Percentiles rank a stretch among this genome's conserved stretches.
Evolutionary conservation across 2,329 filamentous ascomycete species (phyloP).

Genomic region (Eutypella sp.): DNA sequence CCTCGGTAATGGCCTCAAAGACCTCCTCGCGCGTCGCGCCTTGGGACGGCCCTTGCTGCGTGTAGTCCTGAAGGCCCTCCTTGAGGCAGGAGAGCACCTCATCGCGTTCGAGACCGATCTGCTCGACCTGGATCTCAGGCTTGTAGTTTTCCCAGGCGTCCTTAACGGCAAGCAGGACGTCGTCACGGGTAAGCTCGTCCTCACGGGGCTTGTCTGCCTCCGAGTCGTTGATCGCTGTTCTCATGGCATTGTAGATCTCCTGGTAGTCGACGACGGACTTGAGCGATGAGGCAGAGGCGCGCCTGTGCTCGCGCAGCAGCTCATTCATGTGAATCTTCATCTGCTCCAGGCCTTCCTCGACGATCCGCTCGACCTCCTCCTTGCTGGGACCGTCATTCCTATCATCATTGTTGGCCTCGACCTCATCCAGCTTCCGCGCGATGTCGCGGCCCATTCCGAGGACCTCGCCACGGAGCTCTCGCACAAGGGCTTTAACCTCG

Average conservation of each 20-base stretch:
- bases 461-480: constrained; percentile 86
- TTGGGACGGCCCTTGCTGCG: constrained; percentile 45
- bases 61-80: constrained; percentile 77
- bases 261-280: constrained; percentile 67
- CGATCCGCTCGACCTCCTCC: constrained; percentile 69
- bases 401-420: constrained; percentile 40
- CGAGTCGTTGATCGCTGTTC: constrained; percentile 64
- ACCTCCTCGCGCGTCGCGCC: constrained; percentile 78
- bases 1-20: constrained; percentile 78
- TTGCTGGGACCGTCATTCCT: constrained; percentile 50
- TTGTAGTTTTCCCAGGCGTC: constrained; percentile 95
- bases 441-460: constrained; percentile 92
- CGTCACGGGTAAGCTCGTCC: constrained; percentile 64
- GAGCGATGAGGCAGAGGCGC: constrained; percentile 60
- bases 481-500: constrained; percentile 84
- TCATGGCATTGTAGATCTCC: constrained; percentile 81
- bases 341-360: constrained; percentile 75
- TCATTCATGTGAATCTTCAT: constrained; percentile 81
- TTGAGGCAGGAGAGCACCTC: constrained; percentile 83
- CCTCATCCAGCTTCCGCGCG: constrained; percentile 76
- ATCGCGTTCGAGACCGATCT: constrained; percentile 83
- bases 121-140: constrained; percentile 85
- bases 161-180: constrained; percentile 79
- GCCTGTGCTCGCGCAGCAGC: constrained; percentile 69
- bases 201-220: constrained; percentile 43